Base-by-base conservation (phyloP, 1,284 basidiomycete species). In the Fomitopsis schrenkii region DNA sequence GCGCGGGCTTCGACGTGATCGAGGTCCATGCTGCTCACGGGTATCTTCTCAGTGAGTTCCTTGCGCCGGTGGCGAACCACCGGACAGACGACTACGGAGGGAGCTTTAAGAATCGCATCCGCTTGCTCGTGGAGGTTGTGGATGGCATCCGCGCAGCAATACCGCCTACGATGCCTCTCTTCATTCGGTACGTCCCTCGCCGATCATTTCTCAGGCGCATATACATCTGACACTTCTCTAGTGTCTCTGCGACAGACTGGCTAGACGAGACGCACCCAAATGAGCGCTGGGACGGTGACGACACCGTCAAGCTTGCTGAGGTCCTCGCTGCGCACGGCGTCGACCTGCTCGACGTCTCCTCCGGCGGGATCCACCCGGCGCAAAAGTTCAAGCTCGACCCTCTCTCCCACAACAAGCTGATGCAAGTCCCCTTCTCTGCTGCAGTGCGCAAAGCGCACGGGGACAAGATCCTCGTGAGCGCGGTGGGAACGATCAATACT, bases 11-110 rank as follows among this genome's bases (percentile, higher is more conserved):
- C 60, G 71, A 73, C 54, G 71, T 71, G 28, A 72, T 77, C 58
- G 75, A 78, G 68, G 67, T 79, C 22, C 76, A 77, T 62, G 68
- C 67, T 57, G 75, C 77, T 17, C 76, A 79, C 58, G 79, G 79
- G 9, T 79, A 77, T 64, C 68, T 80, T 3, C 52, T 77, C 46
- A 75, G 77, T 66, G 74, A 78, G 64, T 81, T 80, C 70, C 46
- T 78, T 52, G 86, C 83, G 61, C 89, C 90, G 0, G 70, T 83
- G 0, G 64, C 76, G 52, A 86, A 86, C 74, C 72, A 79, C 44
- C 79, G 84, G 42, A 82, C 79, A 14, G 85, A 88, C 71, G 72
- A 77, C 54, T 88, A 84, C 68, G 85, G 85, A 19, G 85, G 85
- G 5, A 75, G 75, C n/a, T 62, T 83, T 30, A 80, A 83, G 70